phyloP scores from a whole-genome alignment of 352 stramenopile genomes.

The Pythium sukuiense region DNA sequence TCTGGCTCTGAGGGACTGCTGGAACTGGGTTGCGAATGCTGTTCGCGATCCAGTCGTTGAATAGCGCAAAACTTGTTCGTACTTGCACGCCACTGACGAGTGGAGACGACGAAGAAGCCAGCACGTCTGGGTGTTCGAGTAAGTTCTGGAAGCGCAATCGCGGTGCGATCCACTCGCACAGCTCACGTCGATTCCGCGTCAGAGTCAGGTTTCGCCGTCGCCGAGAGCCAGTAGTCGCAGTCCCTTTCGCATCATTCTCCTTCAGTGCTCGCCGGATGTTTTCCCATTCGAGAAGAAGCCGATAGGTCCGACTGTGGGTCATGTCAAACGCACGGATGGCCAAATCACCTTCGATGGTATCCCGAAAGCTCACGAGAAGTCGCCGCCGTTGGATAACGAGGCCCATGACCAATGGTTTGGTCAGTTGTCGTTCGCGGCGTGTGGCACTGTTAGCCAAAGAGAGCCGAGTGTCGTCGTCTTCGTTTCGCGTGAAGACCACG shows the following conservation, averaged over 20 bases:
- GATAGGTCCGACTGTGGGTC: slow-evolving; percentile 37
- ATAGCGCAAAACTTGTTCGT: slow-evolving; percentile 45
- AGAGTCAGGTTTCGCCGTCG: slow-evolving; percentile 35
- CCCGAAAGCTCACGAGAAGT: slow-evolving; percentile 48
- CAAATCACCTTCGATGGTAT: slow-evolving; percentile 46
- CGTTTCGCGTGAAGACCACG: slow-evolving; percentile 6
- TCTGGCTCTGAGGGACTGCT: slow-evolving; percentile 15
- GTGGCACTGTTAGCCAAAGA: neutral
- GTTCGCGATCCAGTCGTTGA: slow-evolving; percentile 57
- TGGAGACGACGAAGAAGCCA: slow-evolving; percentile 38
- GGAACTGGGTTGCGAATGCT: slow-evolving; percentile 47
- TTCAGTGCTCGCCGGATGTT: slow-evolving; percentile 38
- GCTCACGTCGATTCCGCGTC: slow-evolving; percentile 33
- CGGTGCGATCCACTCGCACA: slow-evolving; percentile 57
- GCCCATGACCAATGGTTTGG: too few species aligned
- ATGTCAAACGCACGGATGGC: slow-evolving; percentile 47
- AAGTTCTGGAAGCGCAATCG: slow-evolving; percentile 61
- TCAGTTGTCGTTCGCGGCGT: neutral
- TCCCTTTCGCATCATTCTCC: neutral
- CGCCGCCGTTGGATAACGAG: slow-evolving; percentile 36
- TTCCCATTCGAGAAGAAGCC: slow-evolving; percentile 50
- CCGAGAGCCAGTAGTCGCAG: neutral
- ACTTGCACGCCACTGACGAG: slow-evolving; percentile 45
- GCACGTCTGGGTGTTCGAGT: slow-evolving; percentile 50
- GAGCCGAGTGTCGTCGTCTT: slow-evolving; percentile 1